phyloP scores from a whole-genome alignment of 345 rosid genomes.

The Physaria fendleri region DNA sequence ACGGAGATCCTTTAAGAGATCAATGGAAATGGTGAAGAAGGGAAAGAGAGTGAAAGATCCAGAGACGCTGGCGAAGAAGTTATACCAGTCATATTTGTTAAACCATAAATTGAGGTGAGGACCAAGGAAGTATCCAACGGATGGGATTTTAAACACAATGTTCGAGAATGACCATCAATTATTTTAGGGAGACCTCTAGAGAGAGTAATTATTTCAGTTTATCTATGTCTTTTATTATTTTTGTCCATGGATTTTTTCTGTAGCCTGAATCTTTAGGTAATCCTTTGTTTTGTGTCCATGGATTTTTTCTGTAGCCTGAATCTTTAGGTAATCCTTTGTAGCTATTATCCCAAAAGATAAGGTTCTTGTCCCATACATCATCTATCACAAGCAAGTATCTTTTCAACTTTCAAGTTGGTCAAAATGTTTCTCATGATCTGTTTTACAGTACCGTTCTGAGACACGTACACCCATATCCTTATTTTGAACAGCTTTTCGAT shows the following conservation, averaged over 20 bases:
- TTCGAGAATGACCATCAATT: constrained; percentile 23
- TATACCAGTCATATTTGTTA: too few relatives aligned
- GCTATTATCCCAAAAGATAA: constrained; percentile 29
- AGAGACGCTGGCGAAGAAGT: too few relatives aligned
- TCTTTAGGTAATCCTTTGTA: constrained; percentile 23
- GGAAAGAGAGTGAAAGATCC: too few relatives aligned
- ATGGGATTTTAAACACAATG: constrained; percentile 23
- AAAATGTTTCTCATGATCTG: constrained; percentile 27
- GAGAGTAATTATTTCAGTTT: too few relatives aligned
- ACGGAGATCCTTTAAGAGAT: too few relatives aligned
- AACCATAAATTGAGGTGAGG: not conserved
- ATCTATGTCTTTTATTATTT: too few relatives aligned
- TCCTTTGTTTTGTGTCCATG: too few relatives aligned
- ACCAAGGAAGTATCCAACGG: constrained; percentile 14
- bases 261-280: too few relatives aligned
- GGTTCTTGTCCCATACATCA: constrained; percentile 33
- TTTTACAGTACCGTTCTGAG: constrained; percentile 26
- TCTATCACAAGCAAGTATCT: constrained; percentile 30
- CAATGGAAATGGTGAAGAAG: too few relatives aligned
- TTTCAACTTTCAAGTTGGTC: constrained; percentile 23
- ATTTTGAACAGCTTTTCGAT: constrained; percentile 23
- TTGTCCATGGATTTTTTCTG: too few relatives aligned
- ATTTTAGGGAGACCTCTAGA: too few relatives aligned
- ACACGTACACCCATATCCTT: constrained; percentile 31
- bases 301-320: too few relatives aligned